Evolutionary conservation across 108 stramenopile genomes (phyloP), one percentile per base, ranked within the genome.

Genomic region (Nitzschia palea): DNA sequence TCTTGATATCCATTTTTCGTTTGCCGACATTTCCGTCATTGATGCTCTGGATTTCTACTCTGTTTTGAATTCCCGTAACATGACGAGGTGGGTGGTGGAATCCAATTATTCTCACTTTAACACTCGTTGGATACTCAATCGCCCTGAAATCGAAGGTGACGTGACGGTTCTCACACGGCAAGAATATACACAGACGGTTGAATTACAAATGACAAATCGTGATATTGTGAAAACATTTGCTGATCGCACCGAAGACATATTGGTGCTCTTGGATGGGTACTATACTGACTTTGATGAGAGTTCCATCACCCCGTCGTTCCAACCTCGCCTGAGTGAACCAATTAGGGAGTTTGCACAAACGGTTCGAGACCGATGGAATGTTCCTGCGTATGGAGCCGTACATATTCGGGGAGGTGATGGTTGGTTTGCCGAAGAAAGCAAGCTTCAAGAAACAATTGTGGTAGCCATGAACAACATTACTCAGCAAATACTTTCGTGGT

Each of bases 331-430:
- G 30, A 55, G 28, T 30, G 4, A 23, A 17, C 30, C n/a, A 6
- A 55, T 55, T 6, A 22, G 54, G 10, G 12, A 30, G 29, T 5
- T 28, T 5, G 54, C 54, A 20, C 8, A 26, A 12, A 20, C 9
- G 14, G 31, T 55, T 29, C 54, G 31, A 55, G 30, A 55, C 29
- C 30, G 28, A 55, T 55, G 54, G 54, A 26, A 55, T 26, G 54
- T 55, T 32, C 28, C 54, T 3, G 47, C 47, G 4, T 55, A 55
- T 29, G 54, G 26, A 5, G 28, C 54, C 10, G 54, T 55, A 5
- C 54, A 55, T n/a, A 55, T 55, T 29, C 54, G 54, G 4, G 54
- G 28, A 4, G 54, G 54, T 14, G 54, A 55, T 55, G 54, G 54
- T 8, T 28, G 4, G 5, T 55, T 55, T 29, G 4, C 8, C 15